Percentiles rank a stretch among this genome's conserved stretches.
These are phyloP conservation scores for Heterobasidion occidentale DNA, from an alignment of 1,284 basidiomycete species.

Conservation along the genomic window DNA sequence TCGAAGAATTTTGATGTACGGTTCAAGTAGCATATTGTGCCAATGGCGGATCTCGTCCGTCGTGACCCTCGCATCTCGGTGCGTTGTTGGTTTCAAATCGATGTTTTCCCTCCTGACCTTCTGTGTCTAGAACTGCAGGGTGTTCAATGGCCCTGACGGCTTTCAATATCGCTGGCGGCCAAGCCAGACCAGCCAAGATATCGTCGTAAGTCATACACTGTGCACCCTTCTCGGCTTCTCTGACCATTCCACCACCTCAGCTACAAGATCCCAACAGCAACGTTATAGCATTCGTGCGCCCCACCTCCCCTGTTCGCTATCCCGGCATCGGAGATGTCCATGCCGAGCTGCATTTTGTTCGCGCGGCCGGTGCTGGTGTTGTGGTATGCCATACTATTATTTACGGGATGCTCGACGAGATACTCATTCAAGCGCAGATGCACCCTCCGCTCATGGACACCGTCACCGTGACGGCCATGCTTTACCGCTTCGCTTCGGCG, in stretches of 20 bases:
- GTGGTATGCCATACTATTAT: slow-evolving; percentile 45
- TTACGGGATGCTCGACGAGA: neutral
- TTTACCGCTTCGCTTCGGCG: slow-evolving; percentile 53
- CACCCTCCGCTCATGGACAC: slow-evolving; percentile 84
- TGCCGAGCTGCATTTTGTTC: slow-evolving; percentile 74
- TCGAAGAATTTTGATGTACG: slow-evolving; percentile 8
- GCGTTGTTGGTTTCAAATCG: slow-evolving; percentile 20
- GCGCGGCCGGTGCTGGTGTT: slow-evolving; percentile 67
- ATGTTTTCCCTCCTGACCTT: neutral
- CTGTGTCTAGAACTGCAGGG: slow-evolving; percentile 36
- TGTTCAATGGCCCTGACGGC: slow-evolving; percentile 76
- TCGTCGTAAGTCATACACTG: slow-evolving; percentile 41
- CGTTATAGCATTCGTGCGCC: slow-evolving; percentile 71
- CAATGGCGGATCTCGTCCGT: slow-evolving; percentile 74
- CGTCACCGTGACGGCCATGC: slow-evolving; percentile 74
- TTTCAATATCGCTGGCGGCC: slow-evolving; percentile 71
- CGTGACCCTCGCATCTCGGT: slow-evolving; percentile 53
- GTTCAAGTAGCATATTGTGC: slow-evolving; percentile 49
- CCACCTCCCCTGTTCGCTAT: slow-evolving; percentile 66
- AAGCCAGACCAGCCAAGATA: slow-evolving; percentile 45
- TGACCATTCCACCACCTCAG: slow-evolving; percentile 28
- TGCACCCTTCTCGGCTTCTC: slow-evolving; percentile 6
- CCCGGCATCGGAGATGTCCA: slow-evolving; percentile 71
- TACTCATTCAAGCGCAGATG: slow-evolving; percentile 36
- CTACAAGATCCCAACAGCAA: slow-evolving; percentile 61